A percentile compares a stretch with the other conserved stretches of the same genome.
Evolutionary conservation across 208 protist species (phyloP).

Genomic region (Leishmania turanica): DNA sequence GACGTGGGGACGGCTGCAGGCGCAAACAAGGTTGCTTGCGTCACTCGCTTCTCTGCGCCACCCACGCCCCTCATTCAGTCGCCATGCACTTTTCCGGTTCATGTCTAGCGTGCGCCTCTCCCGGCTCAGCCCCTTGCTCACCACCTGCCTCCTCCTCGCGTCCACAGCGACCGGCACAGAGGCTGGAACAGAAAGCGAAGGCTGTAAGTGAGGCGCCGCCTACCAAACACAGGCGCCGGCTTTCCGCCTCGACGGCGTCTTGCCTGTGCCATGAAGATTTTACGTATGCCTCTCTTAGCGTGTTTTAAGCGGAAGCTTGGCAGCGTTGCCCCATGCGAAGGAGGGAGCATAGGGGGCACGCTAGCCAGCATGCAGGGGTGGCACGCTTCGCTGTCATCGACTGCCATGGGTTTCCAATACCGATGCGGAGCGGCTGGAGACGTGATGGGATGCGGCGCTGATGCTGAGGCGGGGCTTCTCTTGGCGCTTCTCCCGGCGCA

Average conservation of each 20-base stretch:
- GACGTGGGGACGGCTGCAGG: too few relatives aligned
- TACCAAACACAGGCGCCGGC: background rate
- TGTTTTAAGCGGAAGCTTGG: background rate
- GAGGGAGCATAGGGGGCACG: background rate
- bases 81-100: background rate
- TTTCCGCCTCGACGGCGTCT: background rate
- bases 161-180: background rate
- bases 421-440: background rate
- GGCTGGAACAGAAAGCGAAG: background rate
- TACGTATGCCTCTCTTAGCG: too few relatives aligned
- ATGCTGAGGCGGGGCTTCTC: background rate
- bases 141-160: background rate
- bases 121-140: background rate
- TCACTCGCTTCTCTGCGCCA: background rate
- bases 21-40: background rate
- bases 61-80: background rate
- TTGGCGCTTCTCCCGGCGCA: conserved; percentile 8
- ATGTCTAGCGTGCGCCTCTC: background rate
- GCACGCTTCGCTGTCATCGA: background rate
- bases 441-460: background rate
- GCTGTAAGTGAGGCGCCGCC: background rate
- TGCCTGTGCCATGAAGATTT: background rate
- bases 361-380: background rate
- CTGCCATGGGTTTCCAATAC: background rate
- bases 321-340: background rate